Conservation (phyloP, 2,329 filamentous ascomycete species). For the Drechslera avenae region DNA sequence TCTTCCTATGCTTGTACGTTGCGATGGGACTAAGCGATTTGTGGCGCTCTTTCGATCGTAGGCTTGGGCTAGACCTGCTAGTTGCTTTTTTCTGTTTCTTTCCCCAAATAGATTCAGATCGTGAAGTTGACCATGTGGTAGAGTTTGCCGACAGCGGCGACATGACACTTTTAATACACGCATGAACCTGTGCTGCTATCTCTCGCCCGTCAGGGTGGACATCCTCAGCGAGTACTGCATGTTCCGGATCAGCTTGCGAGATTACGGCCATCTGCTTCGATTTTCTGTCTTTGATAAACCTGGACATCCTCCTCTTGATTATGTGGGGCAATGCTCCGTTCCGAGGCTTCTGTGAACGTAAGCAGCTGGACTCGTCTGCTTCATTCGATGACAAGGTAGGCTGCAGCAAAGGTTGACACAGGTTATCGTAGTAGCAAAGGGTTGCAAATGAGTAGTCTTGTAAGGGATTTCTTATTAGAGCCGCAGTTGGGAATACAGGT, state of each 20-base stretch:
- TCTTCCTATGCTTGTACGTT: slow-evolving; percentile 52
- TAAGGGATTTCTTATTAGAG: slow-evolving; percentile 16
- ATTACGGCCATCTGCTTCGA: slow-evolving; percentile 38
- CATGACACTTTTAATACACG: slow-evolving; percentile 33
- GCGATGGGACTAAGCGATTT: slow-evolving; percentile 46
- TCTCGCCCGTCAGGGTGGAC: slow-evolving; percentile 48
- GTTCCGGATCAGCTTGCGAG: slow-evolving; percentile 44
- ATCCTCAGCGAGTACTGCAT: slow-evolving; percentile 26
- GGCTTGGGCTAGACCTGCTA: slow-evolving; percentile 23
- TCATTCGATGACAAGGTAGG: slow-evolving; percentile 3
- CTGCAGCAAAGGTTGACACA: slow-evolving; percentile 9
- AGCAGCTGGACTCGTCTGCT: not conserved
- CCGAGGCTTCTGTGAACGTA: not conserved
- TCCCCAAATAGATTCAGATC: slow-evolving; percentile 19
- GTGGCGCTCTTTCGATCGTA: slow-evolving; percentile 30
- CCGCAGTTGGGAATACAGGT: slow-evolving; percentile 12
- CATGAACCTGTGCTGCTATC: slow-evolving; percentile 28
- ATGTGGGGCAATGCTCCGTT: slow-evolving; percentile 11
- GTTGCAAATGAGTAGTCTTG: slow-evolving; percentile 13
- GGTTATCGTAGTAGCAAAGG: slow-evolving; percentile 5
- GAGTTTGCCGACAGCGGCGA: slow-evolving; percentile 24
- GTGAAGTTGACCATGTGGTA: slow-evolving; percentile 22
- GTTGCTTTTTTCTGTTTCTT: slow-evolving; percentile 25
- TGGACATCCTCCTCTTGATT: slow-evolving; percentile 25
- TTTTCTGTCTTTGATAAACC: slow-evolving; percentile 26